Base-by-base conservation (phyloP, 1,284 basidiomycete genomes). In the Tylopilus sp. region DNA sequence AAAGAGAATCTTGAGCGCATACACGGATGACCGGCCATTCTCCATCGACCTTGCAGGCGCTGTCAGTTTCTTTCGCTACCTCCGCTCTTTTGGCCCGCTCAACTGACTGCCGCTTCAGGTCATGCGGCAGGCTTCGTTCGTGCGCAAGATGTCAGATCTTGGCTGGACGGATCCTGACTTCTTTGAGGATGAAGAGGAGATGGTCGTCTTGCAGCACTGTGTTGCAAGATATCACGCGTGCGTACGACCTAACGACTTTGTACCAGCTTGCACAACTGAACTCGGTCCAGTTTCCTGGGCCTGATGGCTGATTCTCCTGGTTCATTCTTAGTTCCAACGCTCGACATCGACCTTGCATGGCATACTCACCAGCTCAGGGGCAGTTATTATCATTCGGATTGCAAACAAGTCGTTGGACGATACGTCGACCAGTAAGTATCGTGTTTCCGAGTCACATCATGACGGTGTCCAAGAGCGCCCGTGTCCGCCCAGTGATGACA, bases 51-150 rank as follows among this genome's bases (percentile, higher is more conserved):
- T 81, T 1, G 71, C 72, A 0, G 76, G 76, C 6, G 78, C 79
- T 4, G 78, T 80, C 35, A 51, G 74, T 59, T 16, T 28, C 25
- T 13, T 30, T 30, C 12, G 21, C 21, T 23, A 3, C 26, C 21
- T 11, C n/a, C 9, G 11, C 23, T 38, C 9, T 6, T 2, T 21
- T 30, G 5, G 12, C 11, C 37, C 7, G 4, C 26, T 21, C 6
- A 37, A n/a, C 28, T 5, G 31, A 48, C 26, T 6, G 2, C 10
- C 4, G 16, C 18, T 16, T 13, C 26, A 77, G 77, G 75, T 79
- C 10, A 53, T 82, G 8, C 77, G 81, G 1, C 82, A 84, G 60
- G 72, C 71, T 3, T 71, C 71, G 0, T 84, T 84, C 53, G 68
- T 80, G 7, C 55, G 66, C 52, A 82, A 82, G 65, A 78, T 81